Evolutionary conservation across 768 basidiomycete species (phyloP).

Genomic region (Tremella fuciformis): DNA sequence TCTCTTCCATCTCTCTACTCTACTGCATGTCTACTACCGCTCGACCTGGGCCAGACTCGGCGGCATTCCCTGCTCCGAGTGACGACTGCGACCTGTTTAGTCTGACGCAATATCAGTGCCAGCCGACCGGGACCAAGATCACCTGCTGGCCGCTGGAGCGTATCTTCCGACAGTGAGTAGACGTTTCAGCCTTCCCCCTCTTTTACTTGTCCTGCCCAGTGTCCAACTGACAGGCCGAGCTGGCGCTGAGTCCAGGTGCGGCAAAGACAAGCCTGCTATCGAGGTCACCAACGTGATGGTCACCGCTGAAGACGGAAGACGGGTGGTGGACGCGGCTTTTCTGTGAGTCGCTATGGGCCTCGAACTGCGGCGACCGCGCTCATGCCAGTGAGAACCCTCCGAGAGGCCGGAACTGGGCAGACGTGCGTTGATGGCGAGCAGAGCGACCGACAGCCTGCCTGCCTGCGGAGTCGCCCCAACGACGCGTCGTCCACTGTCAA

Average conservation of each 20-base stretch:
- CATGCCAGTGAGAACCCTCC: constrained; percentile 29
- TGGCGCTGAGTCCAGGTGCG: constrained; percentile 27
- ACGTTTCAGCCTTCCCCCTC: not conserved
- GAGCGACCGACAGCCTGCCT: too few species aligned
- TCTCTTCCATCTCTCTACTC: too few species aligned
- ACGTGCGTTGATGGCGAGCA: constrained; percentile 14
- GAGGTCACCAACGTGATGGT: constrained; percentile 40
- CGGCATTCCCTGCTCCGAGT: too few species aligned
- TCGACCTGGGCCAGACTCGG: too few species aligned
- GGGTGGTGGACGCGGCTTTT: constrained; percentile 30
- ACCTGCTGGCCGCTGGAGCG: constrained; percentile 50
- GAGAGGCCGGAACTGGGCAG: constrained; percentile 34
- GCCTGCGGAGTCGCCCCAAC: too few species aligned
- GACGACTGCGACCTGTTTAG: constrained; percentile 36
- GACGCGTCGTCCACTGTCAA: too few species aligned
- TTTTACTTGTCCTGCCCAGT: not conserved
- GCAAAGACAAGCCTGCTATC: constrained; percentile 28
- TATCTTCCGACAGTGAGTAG: constrained; percentile 47
- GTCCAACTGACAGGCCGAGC: not conserved
- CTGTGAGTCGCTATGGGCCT: constrained; percentile 24
- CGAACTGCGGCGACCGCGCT: not conserved
- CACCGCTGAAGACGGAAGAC: constrained; percentile 5
- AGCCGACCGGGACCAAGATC: constrained; percentile 30
- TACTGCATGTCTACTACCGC: too few species aligned
- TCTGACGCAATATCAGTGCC: constrained; percentile 49